Evolutionary conservation across 176 grass and related monocot genomes (phyloP), one percentile per base, ranked within the genome.

Genomic region (Saccharum spontaneum): DNA sequence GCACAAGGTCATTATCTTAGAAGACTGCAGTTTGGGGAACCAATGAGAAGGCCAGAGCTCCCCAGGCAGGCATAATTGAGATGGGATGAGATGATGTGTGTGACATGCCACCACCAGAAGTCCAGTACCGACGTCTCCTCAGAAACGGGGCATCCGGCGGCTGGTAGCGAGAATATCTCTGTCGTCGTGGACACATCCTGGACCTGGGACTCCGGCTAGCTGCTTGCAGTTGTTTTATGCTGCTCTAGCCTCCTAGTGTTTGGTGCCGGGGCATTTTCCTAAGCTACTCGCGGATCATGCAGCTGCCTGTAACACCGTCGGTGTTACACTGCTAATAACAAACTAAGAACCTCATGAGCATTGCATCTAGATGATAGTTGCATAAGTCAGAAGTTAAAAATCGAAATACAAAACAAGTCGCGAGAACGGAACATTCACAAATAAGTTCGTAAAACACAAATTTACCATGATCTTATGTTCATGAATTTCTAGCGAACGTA

Each of bases 41-140:
- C 15, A 40, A 57, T 43, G 2, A 57, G 31, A 63, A 10, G 9
- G 16, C 28, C 44, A 23, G 54, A 14, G 7, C 7, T 7, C 15
- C 54, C 17, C 17, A 55, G 17, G 49, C 70, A 16, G 39, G 38
- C 41, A 26, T 80, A 15, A 41, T 63, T 28, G 36, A 30, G 49
- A 86, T 28, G 36, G 13, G 49, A 86, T 55, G 34, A 63, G 60
- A 28, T 24, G 54, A 65, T 64, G 68, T 30, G 33, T 22, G 30
- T 73, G 69, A 87, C 59, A 79, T 67, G 62, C 37, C 74, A 69
- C 34, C 69, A 50, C 16, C 69, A 50, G 52, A 13, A 50, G 40
- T 41, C 40, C 40, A 41, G 40, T 7, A 34, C 20, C 72, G 11
- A 26, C 72, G 41, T 17, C 31, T 4, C 80, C 11, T 62, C 20